phyloP scores from a whole-genome alignment of 371 early-diverging fungal genomes.

The Mucor plumbeus region DNA sequence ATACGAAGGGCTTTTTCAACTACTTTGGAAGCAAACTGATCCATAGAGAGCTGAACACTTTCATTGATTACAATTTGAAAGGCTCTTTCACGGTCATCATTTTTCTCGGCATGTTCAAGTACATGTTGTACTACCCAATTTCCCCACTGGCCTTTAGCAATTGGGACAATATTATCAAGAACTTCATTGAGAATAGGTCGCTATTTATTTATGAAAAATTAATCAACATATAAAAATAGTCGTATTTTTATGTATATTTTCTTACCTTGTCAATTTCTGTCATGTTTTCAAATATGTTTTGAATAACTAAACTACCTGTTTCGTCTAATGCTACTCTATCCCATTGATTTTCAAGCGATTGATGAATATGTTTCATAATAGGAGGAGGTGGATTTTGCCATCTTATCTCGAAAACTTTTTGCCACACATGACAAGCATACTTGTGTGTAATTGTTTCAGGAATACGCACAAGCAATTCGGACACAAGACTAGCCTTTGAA shows the following conservation, averaged over 20 bases:
- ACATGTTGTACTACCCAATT: slow-evolving; percentile 98
- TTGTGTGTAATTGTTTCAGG: slow-evolving; percentile 77
- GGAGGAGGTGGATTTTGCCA: slow-evolving; percentile 52
- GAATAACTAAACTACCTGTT: slow-evolving; percentile 81
- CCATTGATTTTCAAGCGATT: slow-evolving; percentile 66
- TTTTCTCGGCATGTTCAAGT: slow-evolving; percentile 81
- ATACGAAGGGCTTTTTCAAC: slow-evolving; percentile 77
- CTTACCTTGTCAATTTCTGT: slow-evolving; percentile 63
- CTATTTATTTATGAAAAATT: slow-evolving; percentile 6
- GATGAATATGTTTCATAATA: slow-evolving; percentile 66
- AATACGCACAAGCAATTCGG: slow-evolving; percentile 67
- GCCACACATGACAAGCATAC: slow-evolving; percentile 84
- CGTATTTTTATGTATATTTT: neutral
- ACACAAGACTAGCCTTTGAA: slow-evolving; percentile 59
- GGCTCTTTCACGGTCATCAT: slow-evolving; percentile 51
- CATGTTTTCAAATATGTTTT: slow-evolving; percentile 80
- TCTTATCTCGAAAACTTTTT: slow-evolving; percentile 75
- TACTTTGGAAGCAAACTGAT: slow-evolving; percentile 81
- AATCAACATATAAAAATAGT: neutral
- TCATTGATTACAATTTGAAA: slow-evolving; percentile 59
- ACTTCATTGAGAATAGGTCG: slow-evolving; percentile 90
- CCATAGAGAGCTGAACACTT: slow-evolving; percentile 60
- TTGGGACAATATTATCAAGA: slow-evolving; percentile 83
- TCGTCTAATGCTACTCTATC: slow-evolving; percentile 76
- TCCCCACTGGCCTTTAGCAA: slow-evolving; percentile 99